Conservation (phyloP, 768 basidiomycete genomes). For the Rhodotorula toruloides region DNA sequence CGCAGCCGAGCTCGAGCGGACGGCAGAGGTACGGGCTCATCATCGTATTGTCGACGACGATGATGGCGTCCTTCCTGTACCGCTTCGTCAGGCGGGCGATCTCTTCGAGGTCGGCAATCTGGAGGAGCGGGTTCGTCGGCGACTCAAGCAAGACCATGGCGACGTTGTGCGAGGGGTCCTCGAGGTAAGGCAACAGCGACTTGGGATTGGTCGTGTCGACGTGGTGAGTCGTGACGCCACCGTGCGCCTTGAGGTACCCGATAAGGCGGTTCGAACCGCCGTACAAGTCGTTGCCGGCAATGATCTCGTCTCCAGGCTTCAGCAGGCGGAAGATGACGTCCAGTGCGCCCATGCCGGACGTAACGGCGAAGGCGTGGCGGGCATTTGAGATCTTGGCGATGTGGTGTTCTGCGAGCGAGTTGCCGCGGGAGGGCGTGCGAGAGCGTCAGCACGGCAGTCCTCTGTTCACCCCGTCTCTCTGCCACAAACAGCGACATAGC, state of each 20-base stretch:
- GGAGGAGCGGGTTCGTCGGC: conserved; percentile 93
- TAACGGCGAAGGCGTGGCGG: conserved; percentile 79
- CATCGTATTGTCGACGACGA: conserved; percentile 98
- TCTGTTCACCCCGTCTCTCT: too few species aligned
- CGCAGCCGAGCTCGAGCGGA: conserved; percentile 90
- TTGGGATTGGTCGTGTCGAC: conserved; percentile 80
- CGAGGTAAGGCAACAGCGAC: conserved; percentile 59
- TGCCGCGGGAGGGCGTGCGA: not conserved
- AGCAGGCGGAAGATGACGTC: conserved; percentile 90
- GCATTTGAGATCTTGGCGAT: conserved; percentile 95
- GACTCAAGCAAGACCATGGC: conserved; percentile 91
- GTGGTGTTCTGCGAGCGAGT: conserved; percentile 97
- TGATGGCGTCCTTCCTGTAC: conserved; percentile 67
- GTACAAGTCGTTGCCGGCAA: conserved; percentile 88
- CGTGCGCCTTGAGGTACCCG: conserved; percentile 77
- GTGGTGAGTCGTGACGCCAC: conserved; percentile 83
- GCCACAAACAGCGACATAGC: too few species aligned
- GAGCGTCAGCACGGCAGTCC: not conserved
- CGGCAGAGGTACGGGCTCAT: conserved; percentile 98
- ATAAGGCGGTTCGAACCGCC: conserved; percentile 95
- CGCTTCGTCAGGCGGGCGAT: conserved; percentile 81
- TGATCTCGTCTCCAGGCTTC: conserved; percentile 90
- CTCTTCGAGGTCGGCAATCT: conserved; percentile 79
- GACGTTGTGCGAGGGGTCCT: conserved; percentile 48
- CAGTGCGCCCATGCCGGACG: conserved; percentile 96